phyloP scores from a whole-genome alignment of 768 basidiomycete genomes.

The Podaxis sp. region DNA sequence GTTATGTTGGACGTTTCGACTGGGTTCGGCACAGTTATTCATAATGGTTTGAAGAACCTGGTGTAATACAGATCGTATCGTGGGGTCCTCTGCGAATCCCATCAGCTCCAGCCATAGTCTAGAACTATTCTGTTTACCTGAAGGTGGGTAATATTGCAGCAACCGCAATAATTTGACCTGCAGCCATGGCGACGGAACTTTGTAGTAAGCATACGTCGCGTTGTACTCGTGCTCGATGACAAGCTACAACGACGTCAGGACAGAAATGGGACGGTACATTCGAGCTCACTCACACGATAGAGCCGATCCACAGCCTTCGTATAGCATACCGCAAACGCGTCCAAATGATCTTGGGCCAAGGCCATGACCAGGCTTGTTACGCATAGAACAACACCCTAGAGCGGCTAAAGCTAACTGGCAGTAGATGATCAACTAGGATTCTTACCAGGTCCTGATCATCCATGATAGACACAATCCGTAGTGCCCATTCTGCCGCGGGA shows the following conservation, averaged over 20 bases:
- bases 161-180: slow-evolving; percentile 93
- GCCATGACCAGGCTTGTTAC: slow-evolving; percentile 93
- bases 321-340: slow-evolving; percentile 88
- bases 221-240: slow-evolving; percentile 88
- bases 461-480: slow-evolving; percentile 93
- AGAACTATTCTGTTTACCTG: slow-evolving; percentile 51
- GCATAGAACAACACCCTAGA: slow-evolving; percentile 89
- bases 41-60: slow-evolving; percentile 87
- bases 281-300: slow-evolving; percentile 52
- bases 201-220: slow-evolving; percentile 92
- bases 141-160: slow-evolving; percentile 93
- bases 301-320: slow-evolving; percentile 92
- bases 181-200: slow-evolving; percentile 95
- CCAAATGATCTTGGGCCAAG: slow-evolving; percentile 89
- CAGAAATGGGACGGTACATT: background rate
- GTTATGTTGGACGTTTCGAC: slow-evolving; percentile 95
- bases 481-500: slow-evolving; percentile 91
- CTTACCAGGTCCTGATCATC: slow-evolving; percentile 83
- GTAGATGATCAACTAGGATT: slow-evolving; percentile 10
- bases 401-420: background rate
- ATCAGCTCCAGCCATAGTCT: slow-evolving; percentile 2
- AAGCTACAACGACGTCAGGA: slow-evolving; percentile 44
- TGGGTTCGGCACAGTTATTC: slow-evolving; percentile 86
- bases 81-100: slow-evolving; percentile 67
- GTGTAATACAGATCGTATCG: slow-evolving; percentile 70